phyloP scores from a whole-genome alignment of 129 eudicot species.

The Daucus carota region DH1_v3.0 NC_030382.2:39673501-39674000 shows the following conservation, averaged over 20 bases:
- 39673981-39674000: slow-evolving; percentile 77
- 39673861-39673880: slow-evolving; percentile 21
- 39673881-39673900: slow-evolving; percentile 32
- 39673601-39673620: no score
- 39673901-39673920: no score
- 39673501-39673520: no score
- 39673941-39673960: slow-evolving; percentile 66
- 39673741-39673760: neutral
- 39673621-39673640: no score
- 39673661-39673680: neutral
- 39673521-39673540: no score
- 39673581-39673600: no score
- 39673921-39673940: slow-evolving; percentile 38
- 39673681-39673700: neutral
- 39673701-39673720: neutral
- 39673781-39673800: slow-evolving; percentile 19
- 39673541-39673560: no score
- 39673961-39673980: slow-evolving; percentile 56
- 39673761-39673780: slow-evolving; percentile 15
- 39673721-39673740: no score
- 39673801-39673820: slow-evolving; percentile 16
- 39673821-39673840: slow-evolving; percentile 33
- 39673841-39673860: slow-evolving; percentile 28
- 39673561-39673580: no score
- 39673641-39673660: neutral